Percentiles rank a stretch among this genome's conserved stretches.
These are phyloP conservation scores for Xerophyta viscosa DNA, from an alignment of 106 monocot species.

Conservation along the genomic window DNA sequence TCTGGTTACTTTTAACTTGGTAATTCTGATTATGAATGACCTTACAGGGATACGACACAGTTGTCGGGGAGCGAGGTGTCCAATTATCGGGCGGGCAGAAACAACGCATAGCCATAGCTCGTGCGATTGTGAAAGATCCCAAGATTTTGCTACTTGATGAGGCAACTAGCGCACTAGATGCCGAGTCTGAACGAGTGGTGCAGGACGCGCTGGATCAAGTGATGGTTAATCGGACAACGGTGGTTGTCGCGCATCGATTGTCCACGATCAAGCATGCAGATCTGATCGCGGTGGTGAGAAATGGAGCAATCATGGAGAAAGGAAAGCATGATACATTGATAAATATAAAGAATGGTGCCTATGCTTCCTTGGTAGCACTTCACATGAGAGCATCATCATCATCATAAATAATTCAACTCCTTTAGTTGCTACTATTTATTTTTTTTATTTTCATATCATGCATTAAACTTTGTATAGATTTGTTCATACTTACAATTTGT, in stretches of 20 bases:
- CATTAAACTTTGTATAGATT: too few species aligned
- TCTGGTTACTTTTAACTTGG: too few species aligned
- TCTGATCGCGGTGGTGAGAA: constrained; percentile 37
- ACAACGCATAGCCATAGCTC: constrained; percentile 39
- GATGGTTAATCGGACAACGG: constrained; percentile 39
- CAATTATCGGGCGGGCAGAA: constrained; percentile 48
- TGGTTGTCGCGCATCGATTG: constrained; percentile 34
- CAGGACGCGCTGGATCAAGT: constrained; percentile 41
- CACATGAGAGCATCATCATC: constrained; percentile 19
- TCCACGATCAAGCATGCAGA: constrained; percentile 36
- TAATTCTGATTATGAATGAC: too few species aligned
- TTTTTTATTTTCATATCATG: too few species aligned
- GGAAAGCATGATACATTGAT: constrained; percentile 40
- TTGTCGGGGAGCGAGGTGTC: constrained; percentile 38
- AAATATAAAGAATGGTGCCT: constrained; percentile 37
- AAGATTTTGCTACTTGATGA: constrained; percentile 39
- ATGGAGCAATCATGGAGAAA: constrained; percentile 40
- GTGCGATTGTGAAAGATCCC: constrained; percentile 41
- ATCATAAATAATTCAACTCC: too few species aligned
- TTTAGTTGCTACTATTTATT: too few species aligned
- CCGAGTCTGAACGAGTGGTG: constrained; percentile 38
- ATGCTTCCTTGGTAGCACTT: constrained; percentile 41
- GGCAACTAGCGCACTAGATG: constrained; percentile 50
- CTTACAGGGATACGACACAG: constrained; percentile 38
- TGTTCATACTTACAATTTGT: too few species aligned